These are phyloP conservation scores for Pseudocercospora pini-densiflorae DNA, from an alignment of 2,329 filamentous ascomycete genomes.

Conservation along the genomic window DNA sequence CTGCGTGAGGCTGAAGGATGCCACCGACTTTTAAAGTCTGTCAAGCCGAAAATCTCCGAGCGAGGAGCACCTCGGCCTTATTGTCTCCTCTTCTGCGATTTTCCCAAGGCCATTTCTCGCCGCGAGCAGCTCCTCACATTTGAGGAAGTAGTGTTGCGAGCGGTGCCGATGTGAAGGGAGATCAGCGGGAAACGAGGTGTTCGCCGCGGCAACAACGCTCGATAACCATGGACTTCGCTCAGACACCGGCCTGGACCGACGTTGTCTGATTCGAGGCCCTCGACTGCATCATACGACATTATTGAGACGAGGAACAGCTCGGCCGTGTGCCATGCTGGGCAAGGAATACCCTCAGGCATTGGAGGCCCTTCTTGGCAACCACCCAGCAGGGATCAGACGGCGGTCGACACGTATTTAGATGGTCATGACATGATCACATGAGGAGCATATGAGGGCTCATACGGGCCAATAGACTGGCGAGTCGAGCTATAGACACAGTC, in stretches of 20 bases:
- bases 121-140: background rate
- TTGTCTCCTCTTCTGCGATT: background rate
- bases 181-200: background rate
- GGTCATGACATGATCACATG: background rate
- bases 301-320: background rate
- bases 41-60: background rate
- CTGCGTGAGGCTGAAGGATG: slow-evolving; percentile 4
- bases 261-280: background rate
- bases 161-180: background rate
- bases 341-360: slow-evolving; percentile 3
- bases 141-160: background rate
- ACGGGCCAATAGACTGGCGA: too few relatives aligned
- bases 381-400: background rate
- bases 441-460: background rate
- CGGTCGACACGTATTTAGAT: background rate
- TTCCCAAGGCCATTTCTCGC: background rate
- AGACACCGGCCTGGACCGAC: background rate
- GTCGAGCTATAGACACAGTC: too few relatives aligned
- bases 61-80: background rate
- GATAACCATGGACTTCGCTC: background rate
- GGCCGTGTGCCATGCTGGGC: background rate
- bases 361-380: background rate
- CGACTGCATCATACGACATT: background rate
- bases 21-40: background rate
- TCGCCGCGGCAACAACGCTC: background rate